Conservation (phyloP, 2,329 filamentous ascomycete species). For the Ceratocystis lukuohia region DNA sequence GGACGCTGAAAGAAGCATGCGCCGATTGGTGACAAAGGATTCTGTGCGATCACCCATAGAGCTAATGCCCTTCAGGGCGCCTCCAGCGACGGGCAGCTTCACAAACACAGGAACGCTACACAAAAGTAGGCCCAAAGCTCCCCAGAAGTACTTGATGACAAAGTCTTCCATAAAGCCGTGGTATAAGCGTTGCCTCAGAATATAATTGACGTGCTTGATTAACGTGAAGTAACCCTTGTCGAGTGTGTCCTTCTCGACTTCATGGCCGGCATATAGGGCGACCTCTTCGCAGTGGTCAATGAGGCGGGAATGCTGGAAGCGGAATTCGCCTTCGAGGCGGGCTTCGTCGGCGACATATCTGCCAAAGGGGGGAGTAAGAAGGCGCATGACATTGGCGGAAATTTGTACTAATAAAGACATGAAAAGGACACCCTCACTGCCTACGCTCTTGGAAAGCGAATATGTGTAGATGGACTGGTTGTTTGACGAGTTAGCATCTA, state of each 20-base stretch:
- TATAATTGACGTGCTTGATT: constrained; percentile 98
- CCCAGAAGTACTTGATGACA: constrained; percentile 99
- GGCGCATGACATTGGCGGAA: constrained; percentile 84
- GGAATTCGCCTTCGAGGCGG: constrained; percentile 84
- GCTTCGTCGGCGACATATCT: constrained; percentile 97
- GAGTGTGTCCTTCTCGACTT: constrained; percentile 87
- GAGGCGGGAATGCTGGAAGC: constrained; percentile 83
- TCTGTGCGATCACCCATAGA: constrained; percentile 60
- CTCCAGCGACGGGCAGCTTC: constrained; percentile 55
- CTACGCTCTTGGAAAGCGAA: constrained; percentile 85
- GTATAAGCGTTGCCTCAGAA: constrained; percentile 78
- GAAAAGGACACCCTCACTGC: constrained; percentile 85
- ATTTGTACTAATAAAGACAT: constrained; percentile 91
- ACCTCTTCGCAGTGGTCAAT: constrained; percentile 96
- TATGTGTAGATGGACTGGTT: constrained; percentile 74
- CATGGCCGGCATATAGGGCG: constrained; percentile 79
- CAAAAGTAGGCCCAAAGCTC: constrained; percentile 75
- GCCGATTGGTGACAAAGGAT: constrained; percentile 83
- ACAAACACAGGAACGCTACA: constrained; percentile 95
- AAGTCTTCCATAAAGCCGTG: constrained; percentile 99
- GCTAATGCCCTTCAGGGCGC: constrained; percentile 33
- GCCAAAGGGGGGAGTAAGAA: constrained; percentile 87
- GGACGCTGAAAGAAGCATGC: constrained; percentile 82
- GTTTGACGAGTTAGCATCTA: constrained; percentile 19
- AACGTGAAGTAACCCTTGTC: constrained; percentile 98